phyloP scores from a whole-genome alignment of 768 basidiomycete species.

The Tylopilus rubrobrunneus region DNA sequence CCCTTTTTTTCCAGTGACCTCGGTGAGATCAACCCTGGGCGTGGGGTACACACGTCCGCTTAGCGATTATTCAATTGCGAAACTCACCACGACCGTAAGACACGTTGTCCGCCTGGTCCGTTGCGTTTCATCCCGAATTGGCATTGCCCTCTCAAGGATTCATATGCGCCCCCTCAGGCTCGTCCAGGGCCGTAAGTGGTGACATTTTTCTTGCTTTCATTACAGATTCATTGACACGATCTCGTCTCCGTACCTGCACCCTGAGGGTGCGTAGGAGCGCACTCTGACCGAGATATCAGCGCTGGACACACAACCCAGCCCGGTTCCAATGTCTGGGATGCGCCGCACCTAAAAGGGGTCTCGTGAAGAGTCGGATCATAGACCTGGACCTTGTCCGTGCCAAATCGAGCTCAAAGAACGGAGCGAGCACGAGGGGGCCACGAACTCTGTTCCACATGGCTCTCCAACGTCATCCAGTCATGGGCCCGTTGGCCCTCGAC shows the following conservation, averaged over 20 bases:
- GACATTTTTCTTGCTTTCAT: background rate
- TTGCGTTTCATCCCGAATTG: background rate
- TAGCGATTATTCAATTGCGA: conserved; percentile 7
- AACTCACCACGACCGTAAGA: conserved; percentile 2
- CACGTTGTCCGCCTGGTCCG: conserved; percentile 11
- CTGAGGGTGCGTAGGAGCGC: conserved; percentile 8
- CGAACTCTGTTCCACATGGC: background rate
- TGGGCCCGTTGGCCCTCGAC: background rate
- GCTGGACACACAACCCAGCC: background rate
- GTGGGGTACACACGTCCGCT: background rate
- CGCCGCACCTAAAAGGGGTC: background rate
- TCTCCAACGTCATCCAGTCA: background rate
- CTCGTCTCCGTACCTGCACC: background rate
- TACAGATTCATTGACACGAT: background rate
- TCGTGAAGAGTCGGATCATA: conserved; percentile 12
- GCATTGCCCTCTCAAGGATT: background rate
- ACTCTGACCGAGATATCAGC: conserved; percentile 2
- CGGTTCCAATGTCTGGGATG: background rate
- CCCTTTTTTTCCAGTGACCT: background rate
- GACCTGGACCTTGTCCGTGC: background rate
- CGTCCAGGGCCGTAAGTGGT: conserved; percentile 6
- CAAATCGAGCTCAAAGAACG: conserved; percentile 1
- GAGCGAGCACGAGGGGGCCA: background rate
- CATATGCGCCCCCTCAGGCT: background rate
- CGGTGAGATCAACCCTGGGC: background rate